Percentiles rank a stretch among this genome's conserved stretches.
Conservation (phyloP, 257 asterid species). For the Przewalskia tangutica region DNA sequence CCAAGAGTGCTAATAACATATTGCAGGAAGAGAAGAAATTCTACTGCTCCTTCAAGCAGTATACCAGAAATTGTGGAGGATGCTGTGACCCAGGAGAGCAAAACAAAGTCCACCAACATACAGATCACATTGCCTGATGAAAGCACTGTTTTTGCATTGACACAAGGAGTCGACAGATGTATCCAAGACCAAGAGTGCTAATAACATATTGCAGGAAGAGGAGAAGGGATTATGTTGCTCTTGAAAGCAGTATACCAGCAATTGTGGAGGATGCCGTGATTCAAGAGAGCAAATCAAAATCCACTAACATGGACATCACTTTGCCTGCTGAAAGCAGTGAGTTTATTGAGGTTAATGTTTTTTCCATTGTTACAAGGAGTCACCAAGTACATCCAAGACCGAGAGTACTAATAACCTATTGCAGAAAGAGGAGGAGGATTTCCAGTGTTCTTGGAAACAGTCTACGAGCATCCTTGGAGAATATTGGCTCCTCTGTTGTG, state of each 20-base stretch:
- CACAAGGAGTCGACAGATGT: background rate
- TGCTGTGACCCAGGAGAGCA: background rate
- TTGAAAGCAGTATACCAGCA: background rate
- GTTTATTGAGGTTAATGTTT: background rate
- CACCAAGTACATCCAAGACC: background rate
- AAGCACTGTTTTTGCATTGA: background rate
- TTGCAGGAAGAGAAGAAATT: background rate
- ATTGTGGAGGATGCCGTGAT: background rate
- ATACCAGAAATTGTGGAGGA: background rate
- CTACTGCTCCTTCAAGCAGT: background rate
- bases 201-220: background rate
- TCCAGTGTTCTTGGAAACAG: background rate
- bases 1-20: background rate
- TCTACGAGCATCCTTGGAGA: background rate
- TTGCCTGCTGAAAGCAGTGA: background rate
- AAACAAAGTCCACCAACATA: background rate
- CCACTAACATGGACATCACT: background rate
- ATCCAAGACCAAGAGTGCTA: background rate
- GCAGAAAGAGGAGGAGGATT: background rate
- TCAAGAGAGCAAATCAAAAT: background rate
- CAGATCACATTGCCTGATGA: background rate
- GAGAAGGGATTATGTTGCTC: background rate
- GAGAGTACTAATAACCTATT: background rate
- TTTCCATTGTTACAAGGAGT: background rate
- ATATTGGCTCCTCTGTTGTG: background rate